phyloP scores from a whole-genome alignment of 176 grass and related monocot species.

The Thalia dealbata region DNA sequence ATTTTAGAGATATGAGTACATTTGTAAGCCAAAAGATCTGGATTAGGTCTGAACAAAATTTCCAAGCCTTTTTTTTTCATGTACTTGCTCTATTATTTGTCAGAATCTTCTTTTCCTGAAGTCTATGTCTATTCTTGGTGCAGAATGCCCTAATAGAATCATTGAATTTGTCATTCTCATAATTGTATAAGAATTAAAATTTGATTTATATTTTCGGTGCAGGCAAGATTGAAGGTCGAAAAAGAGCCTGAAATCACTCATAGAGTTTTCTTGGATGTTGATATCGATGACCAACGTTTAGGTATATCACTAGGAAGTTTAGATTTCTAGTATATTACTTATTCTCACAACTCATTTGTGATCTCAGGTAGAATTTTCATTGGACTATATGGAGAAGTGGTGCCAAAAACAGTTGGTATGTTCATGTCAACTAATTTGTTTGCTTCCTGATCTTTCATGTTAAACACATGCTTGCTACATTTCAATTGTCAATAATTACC shows the following conservation, averaged over 20 bases:
- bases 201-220: conserved; percentile 12
- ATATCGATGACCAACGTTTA: conserved; percentile 78
- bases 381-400: conserved; percentile 70
- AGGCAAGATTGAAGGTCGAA: conserved; percentile 41
- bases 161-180: neutral
- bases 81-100: no score
- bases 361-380: conserved; percentile 86
- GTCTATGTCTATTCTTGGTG: neutral
- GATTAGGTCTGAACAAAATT: no score
- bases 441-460: neutral
- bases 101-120: no score
- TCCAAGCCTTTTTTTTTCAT: no score
- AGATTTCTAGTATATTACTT: neutral
- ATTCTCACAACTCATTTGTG: neutral
- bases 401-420: conserved; percentile 87
- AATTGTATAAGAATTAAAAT: neutral
- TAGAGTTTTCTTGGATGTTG: conserved; percentile 79
- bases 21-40: no score
- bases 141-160: neutral
- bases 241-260: conserved; percentile 65
- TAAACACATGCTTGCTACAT: neutral
- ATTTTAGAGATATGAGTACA: no score
- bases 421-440: conserved; percentile 11
- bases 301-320: conserved; percentile 30
- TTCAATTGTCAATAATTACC: neutral